These are phyloP conservation scores for Hibiscus trionum DNA, from an alignment of 345 rosid genomes.

Conservation along the genomic window DNA sequence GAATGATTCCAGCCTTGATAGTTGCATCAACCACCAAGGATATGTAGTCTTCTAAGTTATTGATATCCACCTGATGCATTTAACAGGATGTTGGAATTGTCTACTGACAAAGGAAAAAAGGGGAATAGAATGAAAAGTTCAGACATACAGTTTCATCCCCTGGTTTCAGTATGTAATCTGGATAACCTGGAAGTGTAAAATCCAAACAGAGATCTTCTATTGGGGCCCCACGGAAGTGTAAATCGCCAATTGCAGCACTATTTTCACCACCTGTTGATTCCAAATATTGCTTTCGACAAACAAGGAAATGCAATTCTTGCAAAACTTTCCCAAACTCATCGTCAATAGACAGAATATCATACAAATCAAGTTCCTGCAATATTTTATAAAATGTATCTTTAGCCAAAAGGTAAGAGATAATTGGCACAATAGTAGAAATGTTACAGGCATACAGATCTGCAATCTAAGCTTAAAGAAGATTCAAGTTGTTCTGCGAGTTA, in stretches of 20 bases:
- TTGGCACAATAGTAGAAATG: neutral
- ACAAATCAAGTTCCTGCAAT: conserved; percentile 93
- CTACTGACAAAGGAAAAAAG: neutral
- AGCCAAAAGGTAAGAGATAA: conserved; percentile 3
- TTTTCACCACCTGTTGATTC: conserved; percentile 39
- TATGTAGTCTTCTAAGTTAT: conserved; percentile 83
- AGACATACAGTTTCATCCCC: conserved; percentile 70
- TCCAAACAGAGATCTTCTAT: conserved; percentile 86
- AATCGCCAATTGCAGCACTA: conserved; percentile 29
- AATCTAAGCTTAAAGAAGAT: neutral
- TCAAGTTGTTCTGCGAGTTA: neutral
- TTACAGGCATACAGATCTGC: neutral
- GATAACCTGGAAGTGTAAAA: conserved; percentile 93
- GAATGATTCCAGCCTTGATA: conserved; percentile 66
- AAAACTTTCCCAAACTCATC: conserved; percentile 76
- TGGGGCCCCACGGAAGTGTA: conserved; percentile 52
- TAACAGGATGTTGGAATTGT: neutral
- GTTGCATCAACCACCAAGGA: conserved; percentile 85
- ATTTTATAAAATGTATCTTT: conserved; percentile 4
- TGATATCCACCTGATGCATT: conserved; percentile 56
- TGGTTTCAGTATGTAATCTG: conserved; percentile 68
- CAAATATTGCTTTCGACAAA: conserved; percentile 64
- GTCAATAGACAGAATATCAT: conserved; percentile 75
- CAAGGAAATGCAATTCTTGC: conserved; percentile 74
- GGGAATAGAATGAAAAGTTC: neutral